phyloP scores from a whole-genome alignment of 2,329 filamentous ascomycete genomes.

The Orbilia javanica region DNA sequence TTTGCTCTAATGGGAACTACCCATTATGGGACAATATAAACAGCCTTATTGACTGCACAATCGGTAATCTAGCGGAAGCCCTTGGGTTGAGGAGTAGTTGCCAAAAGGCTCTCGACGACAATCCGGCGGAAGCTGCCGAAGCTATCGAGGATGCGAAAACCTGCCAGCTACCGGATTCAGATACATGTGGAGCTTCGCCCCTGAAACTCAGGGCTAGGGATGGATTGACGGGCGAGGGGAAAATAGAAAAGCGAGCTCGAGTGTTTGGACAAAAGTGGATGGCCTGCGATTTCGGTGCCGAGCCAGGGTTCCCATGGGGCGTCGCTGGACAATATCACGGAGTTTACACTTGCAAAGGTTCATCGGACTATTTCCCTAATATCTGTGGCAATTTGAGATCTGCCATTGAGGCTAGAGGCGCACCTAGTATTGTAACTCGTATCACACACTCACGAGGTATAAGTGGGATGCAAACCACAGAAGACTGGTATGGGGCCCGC shows the following conservation, averaged over 20 bases:
- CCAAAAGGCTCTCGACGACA: not conserved
- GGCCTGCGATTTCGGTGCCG: not conserved
- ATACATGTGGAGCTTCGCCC: not conserved
- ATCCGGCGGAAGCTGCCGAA: not conserved
- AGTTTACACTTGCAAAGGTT: not conserved
- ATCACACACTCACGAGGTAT: not conserved
- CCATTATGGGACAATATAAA: not conserved
- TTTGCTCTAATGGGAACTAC: slow-evolving; percentile 6
- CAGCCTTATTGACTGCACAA: not conserved
- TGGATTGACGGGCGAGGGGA: not conserved
- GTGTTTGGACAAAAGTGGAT: not conserved
- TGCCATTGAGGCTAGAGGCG: not conserved
- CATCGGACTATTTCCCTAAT: not conserved
- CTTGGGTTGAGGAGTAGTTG: not conserved
- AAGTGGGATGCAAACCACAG: not conserved
- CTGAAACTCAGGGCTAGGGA: not conserved
- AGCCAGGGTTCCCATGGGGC: not conserved
- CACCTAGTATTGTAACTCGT: slow-evolving; percentile 1
- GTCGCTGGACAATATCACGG: not conserved
- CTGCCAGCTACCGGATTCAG: not conserved
- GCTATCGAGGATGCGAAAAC: slow-evolving; percentile 4
- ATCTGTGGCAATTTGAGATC: not conserved
- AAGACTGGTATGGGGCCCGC: slow-evolving; percentile 4
- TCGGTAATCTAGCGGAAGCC: not conserved
- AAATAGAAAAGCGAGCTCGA: not conserved